Percentiles rank a stretch among this genome's conserved stretches.
These are phyloP conservation scores for Scheffersomyces spartinae DNA, from an alignment of 805 yeast genomes.

Conservation along the genomic window DNA sequence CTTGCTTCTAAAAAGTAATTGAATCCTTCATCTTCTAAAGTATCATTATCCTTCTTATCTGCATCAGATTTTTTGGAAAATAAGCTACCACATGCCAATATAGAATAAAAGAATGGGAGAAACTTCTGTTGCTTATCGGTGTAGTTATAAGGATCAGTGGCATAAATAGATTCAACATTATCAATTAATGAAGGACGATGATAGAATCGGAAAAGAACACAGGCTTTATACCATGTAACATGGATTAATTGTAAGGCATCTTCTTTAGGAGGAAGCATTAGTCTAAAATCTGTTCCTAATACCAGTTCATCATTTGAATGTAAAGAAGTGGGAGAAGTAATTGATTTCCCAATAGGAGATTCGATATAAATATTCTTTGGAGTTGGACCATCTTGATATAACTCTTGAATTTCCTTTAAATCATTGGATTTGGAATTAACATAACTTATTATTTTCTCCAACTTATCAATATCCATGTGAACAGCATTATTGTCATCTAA, in stretches of 20 bases:
- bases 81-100: slow-evolving; percentile 82
- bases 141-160: slow-evolving; percentile 60
- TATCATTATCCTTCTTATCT: slow-evolving; percentile 22
- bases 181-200: slow-evolving; percentile 73
- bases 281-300: slow-evolving; percentile 38
- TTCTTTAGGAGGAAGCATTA: slow-evolving; percentile 66
- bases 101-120: slow-evolving; percentile 70
- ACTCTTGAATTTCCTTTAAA: slow-evolving; percentile 17
- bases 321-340: slow-evolving; percentile 1
- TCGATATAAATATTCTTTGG: slow-evolving; percentile 11
- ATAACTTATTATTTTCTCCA: slow-evolving; percentile 14
- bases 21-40: slow-evolving; percentile 65
- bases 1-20: slow-evolving; percentile 73
- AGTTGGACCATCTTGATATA: slow-evolving; percentile 16
- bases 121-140: slow-evolving; percentile 65
- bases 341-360: slow-evolving; percentile 2
- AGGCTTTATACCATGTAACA: slow-evolving; percentile 76
- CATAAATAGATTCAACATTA: slow-evolving; percentile 66
- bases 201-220: slow-evolving; percentile 75
- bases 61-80: slow-evolving; percentile 45
- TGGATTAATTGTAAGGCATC: slow-evolving; percentile 60
- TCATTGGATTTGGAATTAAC: slow-evolving; percentile 10
- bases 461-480: slow-evolving; percentile 21
- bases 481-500: slow-evolving; percentile 19
- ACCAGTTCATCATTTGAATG: neutral